Evolutionary conservation across 179 eudicot species (phyloP).

Genomic region (Dionaea muscipula): DNA sequence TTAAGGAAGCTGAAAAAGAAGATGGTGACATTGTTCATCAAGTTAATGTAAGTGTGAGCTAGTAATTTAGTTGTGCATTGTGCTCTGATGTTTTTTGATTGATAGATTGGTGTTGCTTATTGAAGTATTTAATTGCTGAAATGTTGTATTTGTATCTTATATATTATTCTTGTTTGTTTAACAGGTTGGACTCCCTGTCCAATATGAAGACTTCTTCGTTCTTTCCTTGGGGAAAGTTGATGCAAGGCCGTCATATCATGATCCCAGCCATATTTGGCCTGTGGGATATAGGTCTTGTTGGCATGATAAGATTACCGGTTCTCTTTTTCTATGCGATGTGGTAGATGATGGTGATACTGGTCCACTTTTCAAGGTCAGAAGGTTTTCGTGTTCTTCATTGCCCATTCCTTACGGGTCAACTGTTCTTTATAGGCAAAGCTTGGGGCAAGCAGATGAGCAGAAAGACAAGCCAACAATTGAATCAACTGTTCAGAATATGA

Average conservation of each 20-base stretch:
- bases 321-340: slow-evolving; percentile 66
- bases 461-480: slow-evolving; percentile 16
- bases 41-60: slow-evolving; percentile 25
- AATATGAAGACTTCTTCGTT: slow-evolving; percentile 68
- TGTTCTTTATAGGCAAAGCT: slow-evolving; percentile 31
- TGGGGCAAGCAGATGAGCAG: slow-evolving; percentile 19
- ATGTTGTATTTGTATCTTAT: slow-evolving; percentile 8
- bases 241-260: slow-evolving; percentile 59
- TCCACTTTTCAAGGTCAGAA: slow-evolving; percentile 52
- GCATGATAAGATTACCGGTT: slow-evolving; percentile 90
- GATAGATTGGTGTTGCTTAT: slow-evolving; percentile 1
- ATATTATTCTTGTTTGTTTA: slow-evolving; percentile 9
- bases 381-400: slow-evolving; percentile 55
- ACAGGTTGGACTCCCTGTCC: slow-evolving; percentile 72
- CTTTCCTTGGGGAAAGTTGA: slow-evolving; percentile 67
- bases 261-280: slow-evolving; percentile 61
- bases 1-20: slow-evolving; percentile 17
- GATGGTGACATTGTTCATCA: slow-evolving; percentile 20
- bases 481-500: slow-evolving; percentile 9
- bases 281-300: slow-evolving; percentile 78
- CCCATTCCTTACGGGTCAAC: slow-evolving; percentile 65
- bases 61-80: slow-evolving; percentile 2
- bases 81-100: slow-evolving; percentile 4
- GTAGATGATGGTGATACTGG: slow-evolving; percentile 75
- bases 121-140: background rate